Evolutionary conservation across 2,329 filamentous ascomycete species (phyloP), one percentile per base, ranked within the genome.

Genomic region (Paracoccidioides lutzii): DNA sequence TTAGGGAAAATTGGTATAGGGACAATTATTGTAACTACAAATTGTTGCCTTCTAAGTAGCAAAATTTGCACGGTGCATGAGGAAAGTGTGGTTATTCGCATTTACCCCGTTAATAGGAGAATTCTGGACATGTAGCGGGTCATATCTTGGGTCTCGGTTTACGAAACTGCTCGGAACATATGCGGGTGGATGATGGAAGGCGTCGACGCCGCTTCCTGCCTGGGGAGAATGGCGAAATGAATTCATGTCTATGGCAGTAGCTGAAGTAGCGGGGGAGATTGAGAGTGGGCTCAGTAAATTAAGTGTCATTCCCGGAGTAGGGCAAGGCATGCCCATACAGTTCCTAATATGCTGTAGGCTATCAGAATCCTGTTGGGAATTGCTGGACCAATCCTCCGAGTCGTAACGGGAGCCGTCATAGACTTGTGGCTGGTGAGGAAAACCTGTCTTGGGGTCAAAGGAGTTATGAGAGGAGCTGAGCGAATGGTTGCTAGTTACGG

Each of bases 141-240:
- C 88, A 66, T 90, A 95, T 1, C 82, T 82, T 0, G 85, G 83
- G 61, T 90, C 85, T 55, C 88, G 86, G 60, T 93, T 87, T 44
- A 90, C 78, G 67, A 95, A 95, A 3, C 83, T 79, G 33, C 87
- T 85, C 0, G 89, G 88, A 5, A 87, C 86, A 72, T 85, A 95
- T 0, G 82, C 66, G 37, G 59, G 59, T 46, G 67, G 58, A 55
- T 84, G 81, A n/a, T 81, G 73, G 63, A 94, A 95, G 0, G 84
- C 82, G 64, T 90, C 85, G 63, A 84, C 84, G 56, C 80, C 80
- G 40, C 82, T 79, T 58, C 84, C 81, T 37, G 82, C 80, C 33
- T 85, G 81, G 10, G 81, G 62, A 14, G 75, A 74, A 65, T 70
- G 68, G 63, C 85, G 83, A 71, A 89, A 94, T 54, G 78, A 80